Percentiles rank a stretch among this genome's conserved stretches.
Evolutionary conservation across 2,329 filamentous ascomycete species (phyloP).

Genomic region (Colletotrichum siamense): DNA sequence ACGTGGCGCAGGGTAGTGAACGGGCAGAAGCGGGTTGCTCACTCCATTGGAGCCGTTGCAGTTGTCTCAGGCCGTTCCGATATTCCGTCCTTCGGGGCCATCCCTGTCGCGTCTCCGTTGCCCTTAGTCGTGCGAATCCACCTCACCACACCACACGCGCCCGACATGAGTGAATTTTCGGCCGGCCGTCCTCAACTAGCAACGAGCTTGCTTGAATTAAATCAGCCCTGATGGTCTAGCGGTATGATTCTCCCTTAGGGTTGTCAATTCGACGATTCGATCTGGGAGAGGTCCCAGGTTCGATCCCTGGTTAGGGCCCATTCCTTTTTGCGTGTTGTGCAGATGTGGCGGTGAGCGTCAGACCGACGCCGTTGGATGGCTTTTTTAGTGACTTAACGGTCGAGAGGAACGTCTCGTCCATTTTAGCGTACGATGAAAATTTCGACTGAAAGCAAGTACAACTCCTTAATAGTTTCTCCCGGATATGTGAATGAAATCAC

Average conservation of each 20-base stretch:
- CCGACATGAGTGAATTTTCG: neutral
- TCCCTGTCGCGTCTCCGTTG: neutral
- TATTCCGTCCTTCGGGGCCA: neutral
- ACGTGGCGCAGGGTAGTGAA: neutral
- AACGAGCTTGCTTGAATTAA: rapidly evolving
- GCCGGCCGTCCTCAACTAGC: rapidly evolving
- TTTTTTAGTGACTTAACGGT: neutral
- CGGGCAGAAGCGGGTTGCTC: neutral
- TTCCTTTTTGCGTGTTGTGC: neutral
- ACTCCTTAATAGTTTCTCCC: neutral
- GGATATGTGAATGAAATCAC: neutral
- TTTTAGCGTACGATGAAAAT: neutral
- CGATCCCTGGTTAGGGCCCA: slow-evolving; percentile 19
- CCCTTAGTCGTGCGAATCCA: neutral
- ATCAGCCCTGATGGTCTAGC: slow-evolving; percentile 19
- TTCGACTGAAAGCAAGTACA: neutral
- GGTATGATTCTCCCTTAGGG: slow-evolving; percentile 23
- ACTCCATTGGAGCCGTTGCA: neutral
- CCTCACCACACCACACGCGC: neutral
- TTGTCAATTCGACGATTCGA: neutral
- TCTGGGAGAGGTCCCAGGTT: slow-evolving; percentile 20
- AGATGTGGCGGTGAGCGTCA: neutral
- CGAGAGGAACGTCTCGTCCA: neutral
- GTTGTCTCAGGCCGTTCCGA: neutral
- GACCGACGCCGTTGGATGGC: neutral